Base-by-base conservation (phyloP, 2,329 filamentous ascomycete species). In the Botrytis pseudocinerea region DNA sequence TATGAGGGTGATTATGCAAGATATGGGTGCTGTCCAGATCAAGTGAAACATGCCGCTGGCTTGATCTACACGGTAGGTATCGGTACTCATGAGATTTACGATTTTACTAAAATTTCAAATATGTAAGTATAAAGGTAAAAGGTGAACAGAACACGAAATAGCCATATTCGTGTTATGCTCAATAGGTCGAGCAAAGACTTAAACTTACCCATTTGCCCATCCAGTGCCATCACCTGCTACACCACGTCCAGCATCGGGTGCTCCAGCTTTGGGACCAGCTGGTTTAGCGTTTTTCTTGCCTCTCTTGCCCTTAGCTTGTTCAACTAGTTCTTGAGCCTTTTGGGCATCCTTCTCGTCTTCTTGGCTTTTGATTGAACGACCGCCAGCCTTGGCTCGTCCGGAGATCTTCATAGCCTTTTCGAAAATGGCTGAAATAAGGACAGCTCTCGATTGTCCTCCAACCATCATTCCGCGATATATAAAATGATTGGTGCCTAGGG, bases 391-490 rank as follows among this genome's bases (percentile, higher is more conserved):
- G 35, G 96, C 96, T 69, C 95, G 88, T 18, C 92, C 93, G 0
- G 95, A 98, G 25, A 98, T 88, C 69, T 90, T 91, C 91, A 98
- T 94, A 4, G 94, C 90, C 82, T 98, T 98, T 81, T 96, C 93
- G 79, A 97, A 98, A 73, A 98, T 94, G 73, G 94, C 84, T 35
- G 92, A 89, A 77, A 98, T 97, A 61, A 98, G 84, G 0, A 93
- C 92, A 1, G 91, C 94, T 80, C 95, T 88, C 12, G 89, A 84
- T 83, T 98, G 91, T 0, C 94, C 96, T 75, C 95, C 96, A 57
- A 97, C 89, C 83, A 97, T 91, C 92, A 97, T 97, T 35, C 95
- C 94, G 35, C 91, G 90, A 79, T 95, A 98, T 79, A 98, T 91
- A 83, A 97, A 98, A 80, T 98, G 95, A 79, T 95, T 97, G 2